Conservation (phyloP, 2,329 filamentous ascomycete genomes). For the Claviceps quebecensis region DNA sequence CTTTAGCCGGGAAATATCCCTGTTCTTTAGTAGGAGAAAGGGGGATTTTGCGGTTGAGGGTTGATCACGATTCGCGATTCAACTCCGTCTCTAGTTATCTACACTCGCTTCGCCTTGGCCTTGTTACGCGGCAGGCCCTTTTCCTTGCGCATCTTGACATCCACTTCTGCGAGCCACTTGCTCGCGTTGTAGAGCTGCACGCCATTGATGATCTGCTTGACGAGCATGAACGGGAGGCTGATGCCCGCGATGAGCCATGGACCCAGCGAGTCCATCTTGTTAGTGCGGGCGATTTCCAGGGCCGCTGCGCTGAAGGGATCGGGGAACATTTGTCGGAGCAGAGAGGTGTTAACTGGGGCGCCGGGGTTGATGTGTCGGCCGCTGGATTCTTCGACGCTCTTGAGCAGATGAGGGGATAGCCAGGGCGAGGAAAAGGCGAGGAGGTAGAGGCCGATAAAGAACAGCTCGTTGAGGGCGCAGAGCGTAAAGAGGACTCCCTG, state of each 20-base stretch:
- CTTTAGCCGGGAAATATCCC: no score
- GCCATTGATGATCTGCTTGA: constrained; percentile 89
- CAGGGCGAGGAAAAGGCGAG: constrained; percentile 89
- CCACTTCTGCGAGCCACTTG: constrained; percentile 85
- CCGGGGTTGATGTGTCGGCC: constrained; percentile 47
- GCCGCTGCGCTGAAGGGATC: constrained; percentile 87
- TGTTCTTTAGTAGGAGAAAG: no score
- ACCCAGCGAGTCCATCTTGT: constrained; percentile 68
- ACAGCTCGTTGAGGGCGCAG: constrained; percentile 84
- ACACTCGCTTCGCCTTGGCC: constrained; percentile 22
- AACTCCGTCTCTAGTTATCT: constrained; percentile 4
- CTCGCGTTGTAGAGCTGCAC: constrained; percentile 90
- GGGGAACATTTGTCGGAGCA: constrained; percentile 63
- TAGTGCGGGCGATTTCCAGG: constrained; percentile 81
- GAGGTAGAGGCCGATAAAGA: constrained; percentile 97
- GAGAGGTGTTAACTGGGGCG: constrained; percentile 53
- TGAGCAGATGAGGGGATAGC: constrained; percentile 71
- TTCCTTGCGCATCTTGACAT: constrained; percentile 47
- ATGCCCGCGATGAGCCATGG: constrained; percentile 62
- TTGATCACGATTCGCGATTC: no score
- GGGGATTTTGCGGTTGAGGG: no score
- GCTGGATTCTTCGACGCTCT: constrained; percentile 40
- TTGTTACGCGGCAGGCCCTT: constrained; percentile 39
- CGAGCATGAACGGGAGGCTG: constrained; percentile 73
- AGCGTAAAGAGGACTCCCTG: constrained; percentile 83